phyloP scores from a whole-genome alignment of 2,329 filamentous ascomycete species.

The Alternaria postmessia region DNA sequence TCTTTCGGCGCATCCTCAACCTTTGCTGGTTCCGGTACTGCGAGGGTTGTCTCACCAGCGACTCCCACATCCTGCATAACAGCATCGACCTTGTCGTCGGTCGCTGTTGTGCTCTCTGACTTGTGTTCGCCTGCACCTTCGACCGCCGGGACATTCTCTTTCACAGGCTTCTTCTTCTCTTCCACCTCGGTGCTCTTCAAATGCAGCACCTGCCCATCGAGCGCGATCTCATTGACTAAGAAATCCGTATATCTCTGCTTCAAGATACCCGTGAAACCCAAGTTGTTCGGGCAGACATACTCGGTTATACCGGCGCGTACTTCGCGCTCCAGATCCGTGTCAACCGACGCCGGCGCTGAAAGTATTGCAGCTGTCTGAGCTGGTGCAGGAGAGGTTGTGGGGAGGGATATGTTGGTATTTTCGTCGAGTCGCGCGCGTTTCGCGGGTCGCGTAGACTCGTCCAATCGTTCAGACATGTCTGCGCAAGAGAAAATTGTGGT shows the following conservation, averaged over 20 bases:
- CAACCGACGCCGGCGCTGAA: conserved; percentile 23
- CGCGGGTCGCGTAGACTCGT: conserved; percentile 33
- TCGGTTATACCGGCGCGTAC: conserved; percentile 67
- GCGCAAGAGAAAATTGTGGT: background rate
- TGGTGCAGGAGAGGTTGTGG: conserved; percentile 6
- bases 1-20: background rate
- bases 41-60: conserved; percentile 25
- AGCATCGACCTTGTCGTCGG: conserved; percentile 31
- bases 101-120: conserved; percentile 22
- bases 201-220: conserved; percentile 78
- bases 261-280: conserved; percentile 69
- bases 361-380: conserved; percentile 2
- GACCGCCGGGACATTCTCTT: conserved; percentile 25
- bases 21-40: conserved; percentile 3
- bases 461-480: conserved; percentile 25
- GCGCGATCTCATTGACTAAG: conserved; percentile 85
- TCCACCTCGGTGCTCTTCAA: conserved; percentile 60
- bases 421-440: conserved; percentile 47
- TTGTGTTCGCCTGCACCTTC: conserved; percentile 19
- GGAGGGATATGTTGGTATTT: conserved; percentile 16
- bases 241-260: conserved; percentile 90
- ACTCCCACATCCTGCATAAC: conserved; percentile 27
- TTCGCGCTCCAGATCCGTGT: conserved; percentile 52
- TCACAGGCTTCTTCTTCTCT: conserved; percentile 24
- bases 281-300: conserved; percentile 65